These are phyloP conservation scores for Boletellus ananiceps DNA, from an alignment of 768 basidiomycete species.

Conservation along the genomic window DNA sequence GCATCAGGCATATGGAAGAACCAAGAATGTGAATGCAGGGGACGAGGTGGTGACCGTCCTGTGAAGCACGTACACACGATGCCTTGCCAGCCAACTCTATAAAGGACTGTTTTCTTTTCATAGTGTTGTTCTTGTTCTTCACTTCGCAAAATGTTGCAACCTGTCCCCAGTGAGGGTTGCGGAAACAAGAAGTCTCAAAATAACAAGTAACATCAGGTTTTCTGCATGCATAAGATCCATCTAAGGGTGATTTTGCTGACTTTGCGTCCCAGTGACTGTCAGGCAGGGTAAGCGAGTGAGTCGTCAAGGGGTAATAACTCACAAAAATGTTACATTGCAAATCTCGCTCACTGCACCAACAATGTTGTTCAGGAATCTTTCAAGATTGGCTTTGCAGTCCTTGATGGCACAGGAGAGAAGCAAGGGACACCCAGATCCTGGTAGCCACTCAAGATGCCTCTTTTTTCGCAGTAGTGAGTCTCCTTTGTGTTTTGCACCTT, in stretches of 20 bases:
- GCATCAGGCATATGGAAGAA: neutral
- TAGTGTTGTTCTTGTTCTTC: neutral
- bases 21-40: neutral
- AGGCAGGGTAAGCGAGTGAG: neutral
- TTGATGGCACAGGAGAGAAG: neutral
- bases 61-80: neutral
- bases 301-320: neutral
- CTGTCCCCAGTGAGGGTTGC: neutral
- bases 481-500: no score
- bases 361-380: neutral
- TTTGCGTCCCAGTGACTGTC: neutral
- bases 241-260: neutral
- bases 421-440: neutral
- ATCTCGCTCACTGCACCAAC: neutral
- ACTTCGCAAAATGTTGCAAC: constrained; percentile 2
- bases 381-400: neutral
- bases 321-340: neutral
- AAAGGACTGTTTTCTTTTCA: neutral
- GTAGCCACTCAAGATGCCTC: neutral
- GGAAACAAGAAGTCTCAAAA: neutral
- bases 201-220: constrained; percentile 2
- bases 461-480: no score
- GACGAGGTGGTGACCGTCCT: neutral
- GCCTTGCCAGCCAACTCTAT: neutral
- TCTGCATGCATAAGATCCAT: neutral